Percentiles rank a stretch among this genome's conserved stretches.
These are phyloP conservation scores for Tetrapisispora arboricola DNA, from an alignment of 805 yeast genomes.

Conservation along the genomic window DNA sequence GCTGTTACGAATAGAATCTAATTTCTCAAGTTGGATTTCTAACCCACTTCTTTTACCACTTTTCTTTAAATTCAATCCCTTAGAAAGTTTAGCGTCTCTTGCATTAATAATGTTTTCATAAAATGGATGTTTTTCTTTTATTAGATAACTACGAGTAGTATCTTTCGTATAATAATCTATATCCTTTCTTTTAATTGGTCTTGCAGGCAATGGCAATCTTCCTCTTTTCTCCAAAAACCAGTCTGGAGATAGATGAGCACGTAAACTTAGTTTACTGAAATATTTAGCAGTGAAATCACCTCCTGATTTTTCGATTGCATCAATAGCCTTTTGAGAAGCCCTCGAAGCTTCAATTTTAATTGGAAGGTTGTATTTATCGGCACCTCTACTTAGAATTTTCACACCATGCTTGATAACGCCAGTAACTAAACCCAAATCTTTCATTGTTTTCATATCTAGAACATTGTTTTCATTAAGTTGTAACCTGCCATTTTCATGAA, in stretches of 20 bases:
- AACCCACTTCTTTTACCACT: conserved; percentile 27
- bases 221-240: conserved; percentile 61
- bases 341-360: conserved; percentile 71
- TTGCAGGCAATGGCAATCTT: conserved; percentile 70
- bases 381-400: conserved; percentile 64
- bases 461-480: conserved; percentile 47
- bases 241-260: conserved; percentile 69
- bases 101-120: conserved; percentile 18
- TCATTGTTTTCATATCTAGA: conserved; percentile 69
- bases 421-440: conserved; percentile 57
- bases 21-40: conserved; percentile 25
- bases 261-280: conserved; percentile 54
- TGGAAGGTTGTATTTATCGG: conserved; percentile 41
- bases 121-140: conserved; percentile 30
- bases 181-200: conserved; percentile 76
- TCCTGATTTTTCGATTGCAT: conserved; percentile 60
- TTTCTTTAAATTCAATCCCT: conserved; percentile 11
- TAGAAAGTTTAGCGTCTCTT: conserved; percentile 9
- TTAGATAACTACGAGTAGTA: conserved; percentile 67
- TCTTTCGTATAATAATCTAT: conserved; percentile 66
- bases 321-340: conserved; percentile 68
- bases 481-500: conserved; percentile 59
- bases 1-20: not conserved
- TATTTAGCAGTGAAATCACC: conserved; percentile 67
- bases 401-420: conserved; percentile 74